Evolutionary conservation across 2,329 filamentous ascomycete genomes (phyloP).

Genomic region (Colletotrichum sp.): DNA sequence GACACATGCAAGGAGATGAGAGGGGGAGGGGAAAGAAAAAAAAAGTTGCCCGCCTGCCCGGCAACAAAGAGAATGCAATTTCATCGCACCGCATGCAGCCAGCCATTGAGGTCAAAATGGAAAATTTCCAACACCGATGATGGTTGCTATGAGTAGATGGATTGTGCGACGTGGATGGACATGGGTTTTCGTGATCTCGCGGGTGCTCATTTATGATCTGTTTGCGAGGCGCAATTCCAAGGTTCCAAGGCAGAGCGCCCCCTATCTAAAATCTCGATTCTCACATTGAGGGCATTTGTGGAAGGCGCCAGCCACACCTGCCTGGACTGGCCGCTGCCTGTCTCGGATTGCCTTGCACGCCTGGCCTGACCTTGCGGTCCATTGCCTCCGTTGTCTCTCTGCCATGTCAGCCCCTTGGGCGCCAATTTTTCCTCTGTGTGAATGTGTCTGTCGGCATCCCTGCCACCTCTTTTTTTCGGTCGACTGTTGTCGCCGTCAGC

Average conservation of each 20-base stretch:
- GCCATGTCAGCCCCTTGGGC: neutral
- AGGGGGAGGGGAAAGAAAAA: neutral
- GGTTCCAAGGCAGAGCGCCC: neutral
- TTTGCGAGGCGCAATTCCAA: neutral
- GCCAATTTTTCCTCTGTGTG: neutral
- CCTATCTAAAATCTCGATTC: neutral
- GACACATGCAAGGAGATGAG: neutral
- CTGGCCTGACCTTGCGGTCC: neutral
- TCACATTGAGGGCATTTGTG: neutral
- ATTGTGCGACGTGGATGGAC: neutral
- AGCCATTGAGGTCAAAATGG: neutral
- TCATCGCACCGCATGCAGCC: neutral
- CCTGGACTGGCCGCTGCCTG: neutral
- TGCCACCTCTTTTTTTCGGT: neutral
- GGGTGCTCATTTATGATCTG: neutral
- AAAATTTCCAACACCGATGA: neutral
- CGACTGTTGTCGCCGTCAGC: neutral
- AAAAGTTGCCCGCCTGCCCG: neutral
- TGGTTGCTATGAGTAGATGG: neutral
- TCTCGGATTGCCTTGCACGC: neutral
- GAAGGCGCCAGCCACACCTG: neutral
- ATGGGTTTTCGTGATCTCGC: neutral
- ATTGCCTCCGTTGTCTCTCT: neutral
- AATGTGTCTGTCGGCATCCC: neutral
- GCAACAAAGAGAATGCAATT: neutral